Evolutionary conservation across 2,329 filamentous ascomycete species (phyloP).

Genomic region (Bipolaris cookei): DNA sequence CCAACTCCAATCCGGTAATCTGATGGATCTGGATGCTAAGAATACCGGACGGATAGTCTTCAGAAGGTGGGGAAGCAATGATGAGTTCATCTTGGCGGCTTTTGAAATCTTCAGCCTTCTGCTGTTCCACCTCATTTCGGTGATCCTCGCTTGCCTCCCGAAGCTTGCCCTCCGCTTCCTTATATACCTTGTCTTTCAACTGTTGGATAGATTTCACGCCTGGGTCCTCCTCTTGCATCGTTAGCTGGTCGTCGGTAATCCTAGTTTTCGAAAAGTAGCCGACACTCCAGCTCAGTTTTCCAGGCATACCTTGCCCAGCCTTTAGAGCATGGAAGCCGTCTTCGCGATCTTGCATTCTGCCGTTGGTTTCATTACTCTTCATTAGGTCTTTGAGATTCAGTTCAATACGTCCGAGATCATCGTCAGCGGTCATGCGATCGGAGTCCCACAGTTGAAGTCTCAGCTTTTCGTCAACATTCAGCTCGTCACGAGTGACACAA

Average conservation of each 20-base stretch:
- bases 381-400: conserved; percentile 71
- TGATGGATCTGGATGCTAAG: conserved; percentile 75
- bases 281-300: conserved; percentile 71
- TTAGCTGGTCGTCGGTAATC: conserved; percentile 67
- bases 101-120: conserved; percentile 71
- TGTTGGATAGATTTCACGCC: conserved; percentile 64
- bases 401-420: conserved; percentile 76
- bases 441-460: conserved; percentile 78
- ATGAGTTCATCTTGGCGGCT: conserved; percentile 65
- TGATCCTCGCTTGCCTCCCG: conserved; percentile 68
- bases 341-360: conserved; percentile 66
- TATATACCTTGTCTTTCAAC: conserved; percentile 63
- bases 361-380: conserved; percentile 63
- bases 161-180: conserved; percentile 65
- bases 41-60: conserved; percentile 68
- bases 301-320: conserved; percentile 70
- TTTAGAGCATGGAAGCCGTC: conserved; percentile 72
- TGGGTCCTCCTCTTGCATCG: conserved; percentile 65
- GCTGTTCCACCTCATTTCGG: conserved; percentile 68
- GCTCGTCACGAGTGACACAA: conserved; percentile 72
- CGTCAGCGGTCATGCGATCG: conserved; percentile 73
- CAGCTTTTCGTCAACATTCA: conserved; percentile 73
- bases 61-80: conserved; percentile 69
- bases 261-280: conserved; percentile 73
- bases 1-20: conserved; percentile 70